Evolutionary conservation across 345 rosid genomes (phyloP), one percentile per base, ranked within the genome.

Genomic region (Firmiana major): DNA sequence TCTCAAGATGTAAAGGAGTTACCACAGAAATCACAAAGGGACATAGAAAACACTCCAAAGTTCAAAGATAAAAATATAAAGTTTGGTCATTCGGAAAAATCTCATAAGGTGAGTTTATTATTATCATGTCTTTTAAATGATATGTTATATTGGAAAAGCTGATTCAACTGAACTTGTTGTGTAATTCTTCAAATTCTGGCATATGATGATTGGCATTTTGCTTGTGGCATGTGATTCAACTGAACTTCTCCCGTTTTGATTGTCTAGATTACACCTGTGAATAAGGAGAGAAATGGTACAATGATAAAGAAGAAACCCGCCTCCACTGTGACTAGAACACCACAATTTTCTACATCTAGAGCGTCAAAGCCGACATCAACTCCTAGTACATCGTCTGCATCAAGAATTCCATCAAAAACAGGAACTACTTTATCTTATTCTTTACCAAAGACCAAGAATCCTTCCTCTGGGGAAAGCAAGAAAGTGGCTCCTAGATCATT

Each of bases 401-500:
- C 89, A 0, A 77, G 63, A 26, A 76, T 89, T 78, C 83, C 85
- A 7, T 17, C 75, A 13, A 89, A 82, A 87, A 87, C 79, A 38
- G 85, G 58, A 54, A 82, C 45, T 51, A 72, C 69, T 63, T 85
- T 88, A 9, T 77, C 82, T 71, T 34, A 36, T 53, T 79, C 82
- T 49, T 65, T 59, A 67, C 67, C 81, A 59, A 88, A 81, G 85
- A 79, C 79, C 68, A 90, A 81, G 79, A 83, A 65, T 66, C 17
- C 55, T 13, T 70, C 81, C 6, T 53, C 77, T 6, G 85, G 63
- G 68, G 86, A 76, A 75, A 83, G 76, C 83, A 92, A 88, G 87
- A 88, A 87, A 84, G 84, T 84, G 48, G 82, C 88, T 81, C 87
- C 98, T 40, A 93, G 85, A 85, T 89, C 97, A 71, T 86, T 92